Conservation (phyloP, 306 rosid genomes). For the Cicer yamashitae region DNA sequence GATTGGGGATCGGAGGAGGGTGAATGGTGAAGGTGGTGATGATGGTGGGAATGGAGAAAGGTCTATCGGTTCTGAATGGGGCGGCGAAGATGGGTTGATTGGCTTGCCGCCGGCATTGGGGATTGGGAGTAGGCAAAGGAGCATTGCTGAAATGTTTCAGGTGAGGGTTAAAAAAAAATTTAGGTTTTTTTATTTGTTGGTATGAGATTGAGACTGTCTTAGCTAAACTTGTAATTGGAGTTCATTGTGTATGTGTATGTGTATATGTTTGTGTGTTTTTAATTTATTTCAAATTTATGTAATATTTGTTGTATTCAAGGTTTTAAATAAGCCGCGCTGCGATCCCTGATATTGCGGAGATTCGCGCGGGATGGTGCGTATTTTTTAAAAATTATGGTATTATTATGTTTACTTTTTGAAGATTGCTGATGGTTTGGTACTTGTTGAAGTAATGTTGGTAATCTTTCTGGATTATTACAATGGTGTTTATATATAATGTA, state of each 20-base stretch:
- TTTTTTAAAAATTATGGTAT: not conserved
- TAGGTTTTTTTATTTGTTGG: not conserved
- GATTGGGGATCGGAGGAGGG: conserved; percentile 69
- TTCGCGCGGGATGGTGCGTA: not conserved
- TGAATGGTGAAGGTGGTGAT: conserved; percentile 49
- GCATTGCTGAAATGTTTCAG: conserved; percentile 80
- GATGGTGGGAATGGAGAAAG: conserved; percentile 49
- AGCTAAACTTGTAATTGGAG: conserved; percentile 1
- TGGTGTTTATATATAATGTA: conserved; percentile 2
- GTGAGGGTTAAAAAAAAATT: conserved; percentile 41
- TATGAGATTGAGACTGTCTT: conserved; percentile 1
- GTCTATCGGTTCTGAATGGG: conserved; percentile 73
- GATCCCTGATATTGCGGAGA: not conserved
- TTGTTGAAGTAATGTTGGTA: not conserved
- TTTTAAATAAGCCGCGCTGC: not conserved
- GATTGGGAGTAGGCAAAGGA: conserved; percentile 78
- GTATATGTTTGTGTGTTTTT: not conserved
- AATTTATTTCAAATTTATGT: conserved; percentile 4
- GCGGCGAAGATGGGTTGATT: conserved; percentile 67
- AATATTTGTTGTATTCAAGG: not conserved
- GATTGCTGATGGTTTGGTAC: not conserved
- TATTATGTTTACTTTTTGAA: not conserved
- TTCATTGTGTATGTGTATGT: not conserved
- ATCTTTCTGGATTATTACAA: not conserved
- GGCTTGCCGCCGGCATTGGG: conserved; percentile 86